These are phyloP conservation scores for Fusarium cicatricum DNA, from an alignment of 2,329 filamentous ascomycete species.

Conservation along the genomic window DNA sequence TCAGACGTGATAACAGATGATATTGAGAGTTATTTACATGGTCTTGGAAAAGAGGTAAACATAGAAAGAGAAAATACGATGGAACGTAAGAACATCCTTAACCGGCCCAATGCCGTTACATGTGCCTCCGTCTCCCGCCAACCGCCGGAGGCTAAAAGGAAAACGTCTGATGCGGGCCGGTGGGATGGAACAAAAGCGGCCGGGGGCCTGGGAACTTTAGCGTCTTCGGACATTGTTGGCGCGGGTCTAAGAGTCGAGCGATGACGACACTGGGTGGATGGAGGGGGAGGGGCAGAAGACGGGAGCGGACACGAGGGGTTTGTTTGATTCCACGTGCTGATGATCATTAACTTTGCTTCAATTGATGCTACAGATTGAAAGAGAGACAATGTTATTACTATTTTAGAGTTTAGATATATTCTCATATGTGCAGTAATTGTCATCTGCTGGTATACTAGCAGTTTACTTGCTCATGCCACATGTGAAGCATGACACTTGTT, in stretches of 20 bases:
- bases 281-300: conserved; percentile 37
- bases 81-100: not conserved
- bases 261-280: conserved; percentile 40
- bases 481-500: conserved; percentile 14
- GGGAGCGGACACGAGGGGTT: conserved; percentile 34
- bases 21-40: too few species aligned
- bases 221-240: conserved; percentile 8
- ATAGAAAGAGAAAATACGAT: not conserved
- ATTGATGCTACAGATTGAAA: not conserved
- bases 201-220: conserved; percentile 7
- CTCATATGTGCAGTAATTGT: too few species aligned
- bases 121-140: not conserved
- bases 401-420: too few species aligned
- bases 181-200: conserved; percentile 29
- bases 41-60: too few species aligned
- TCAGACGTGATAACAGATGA: not conserved
- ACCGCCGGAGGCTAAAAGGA: conserved; percentile 22
- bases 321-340: conserved; percentile 22
- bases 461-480: not conserved
- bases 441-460: not conserved
- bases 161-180: conserved; percentile 31
- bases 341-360: not conserved
- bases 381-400: too few species aligned
- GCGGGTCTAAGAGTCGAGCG: conserved; percentile 17
- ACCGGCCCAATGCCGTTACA: conserved; percentile 1